A percentile compares a stretch with the other conserved stretches of the same genome.
Conservation (phyloP, 2,329 filamentous ascomycete species). For the Arthrinium puccinioides region DNA sequence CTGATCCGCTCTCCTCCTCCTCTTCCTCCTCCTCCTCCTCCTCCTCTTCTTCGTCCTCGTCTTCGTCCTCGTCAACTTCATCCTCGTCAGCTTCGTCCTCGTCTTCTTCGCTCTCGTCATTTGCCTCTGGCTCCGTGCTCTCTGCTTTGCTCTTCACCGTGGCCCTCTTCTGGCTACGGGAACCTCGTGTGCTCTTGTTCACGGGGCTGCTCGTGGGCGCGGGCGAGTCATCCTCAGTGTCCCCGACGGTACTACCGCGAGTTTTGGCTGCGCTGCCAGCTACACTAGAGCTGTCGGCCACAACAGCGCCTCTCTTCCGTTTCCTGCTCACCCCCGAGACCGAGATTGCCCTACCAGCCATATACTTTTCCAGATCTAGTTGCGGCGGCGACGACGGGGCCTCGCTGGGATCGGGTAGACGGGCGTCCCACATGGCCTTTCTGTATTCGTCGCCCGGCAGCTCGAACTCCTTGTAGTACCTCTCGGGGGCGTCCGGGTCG, state of each 20-base stretch:
- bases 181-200: slow-evolving; percentile 33
- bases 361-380: slow-evolving; percentile 25
- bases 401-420: slow-evolving; percentile 37
- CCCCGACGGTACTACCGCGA: slow-evolving; percentile 42
- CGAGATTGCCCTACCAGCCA: slow-evolving; percentile 9
- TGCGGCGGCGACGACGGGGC: slow-evolving; percentile 38
- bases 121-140: slow-evolving; percentile 17
- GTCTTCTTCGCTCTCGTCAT: slow-evolving; percentile 13
- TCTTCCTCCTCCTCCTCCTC: slow-evolving; percentile 10
- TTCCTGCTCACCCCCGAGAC: slow-evolving; percentile 34
- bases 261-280: slow-evolving; percentile 41
- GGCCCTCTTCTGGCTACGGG: slow-evolving; percentile 35
- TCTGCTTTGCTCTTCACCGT: slow-evolving; percentile 32
- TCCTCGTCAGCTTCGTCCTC: slow-evolving; percentile 8
- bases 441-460: slow-evolving; percentile 42
- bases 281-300: slow-evolving; percentile 30
- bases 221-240: slow-evolving; percentile 41
- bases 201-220: slow-evolving; percentile 31
- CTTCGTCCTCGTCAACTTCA: slow-evolving; percentile 8
- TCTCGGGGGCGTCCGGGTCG: slow-evolving; percentile 51
- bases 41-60: slow-evolving; percentile 11
- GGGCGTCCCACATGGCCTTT: slow-evolving; percentile 35
- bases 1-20: slow-evolving; percentile 10
- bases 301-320: slow-evolving; percentile 26
- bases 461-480: slow-evolving; percentile 59